Conservation (phyloP, 345 rosid species). For the Triadica sebifera region DNA sequence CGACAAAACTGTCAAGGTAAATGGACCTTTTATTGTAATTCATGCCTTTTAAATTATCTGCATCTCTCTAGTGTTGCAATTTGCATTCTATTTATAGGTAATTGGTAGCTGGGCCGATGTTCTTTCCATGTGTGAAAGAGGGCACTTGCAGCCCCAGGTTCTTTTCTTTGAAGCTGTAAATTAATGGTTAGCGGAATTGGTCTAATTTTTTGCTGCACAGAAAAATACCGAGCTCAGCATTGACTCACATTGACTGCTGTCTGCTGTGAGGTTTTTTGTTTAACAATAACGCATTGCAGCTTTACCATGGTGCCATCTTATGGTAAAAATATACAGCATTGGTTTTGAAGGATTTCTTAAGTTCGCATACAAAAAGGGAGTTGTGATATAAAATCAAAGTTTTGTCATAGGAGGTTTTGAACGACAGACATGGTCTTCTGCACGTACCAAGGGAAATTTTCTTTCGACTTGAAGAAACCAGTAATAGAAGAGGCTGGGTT, state of each 20-base stretch:
- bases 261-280: slow-evolving; percentile 21
- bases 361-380: slow-evolving; percentile 11
- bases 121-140: slow-evolving; percentile 70
- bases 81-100: slow-evolving; percentile 45
- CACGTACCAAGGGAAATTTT: slow-evolving; percentile 13
- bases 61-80: slow-evolving; percentile 10
- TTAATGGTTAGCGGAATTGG: slow-evolving; percentile 29
- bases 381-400: slow-evolving; percentile 21
- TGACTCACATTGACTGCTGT: slow-evolving; percentile 19
- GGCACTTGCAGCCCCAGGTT: slow-evolving; percentile 97
- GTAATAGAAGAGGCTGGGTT: slow-evolving; percentile 27
- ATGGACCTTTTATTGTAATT: slow-evolving; percentile 8
- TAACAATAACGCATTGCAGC: slow-evolving; percentile 11
- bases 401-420: slow-evolving; percentile 28
- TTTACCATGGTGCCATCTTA: slow-evolving; percentile 20
- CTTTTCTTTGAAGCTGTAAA: slow-evolving; percentile 78
- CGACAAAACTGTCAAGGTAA: slow-evolving; percentile 91
- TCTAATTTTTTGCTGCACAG: slow-evolving; percentile 23
- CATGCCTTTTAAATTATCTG: not conserved
- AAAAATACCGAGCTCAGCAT: slow-evolving; percentile 14
- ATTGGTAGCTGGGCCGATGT: slow-evolving; percentile 89
- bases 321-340: slow-evolving; percentile 16
- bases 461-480: slow-evolving; percentile 15
- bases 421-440: slow-evolving; percentile 17
- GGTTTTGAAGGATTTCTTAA: slow-evolving; percentile 16